Conservation (phyloP, 352 stramenopile genomes). For the Globisporangium nagaii region DNA sequence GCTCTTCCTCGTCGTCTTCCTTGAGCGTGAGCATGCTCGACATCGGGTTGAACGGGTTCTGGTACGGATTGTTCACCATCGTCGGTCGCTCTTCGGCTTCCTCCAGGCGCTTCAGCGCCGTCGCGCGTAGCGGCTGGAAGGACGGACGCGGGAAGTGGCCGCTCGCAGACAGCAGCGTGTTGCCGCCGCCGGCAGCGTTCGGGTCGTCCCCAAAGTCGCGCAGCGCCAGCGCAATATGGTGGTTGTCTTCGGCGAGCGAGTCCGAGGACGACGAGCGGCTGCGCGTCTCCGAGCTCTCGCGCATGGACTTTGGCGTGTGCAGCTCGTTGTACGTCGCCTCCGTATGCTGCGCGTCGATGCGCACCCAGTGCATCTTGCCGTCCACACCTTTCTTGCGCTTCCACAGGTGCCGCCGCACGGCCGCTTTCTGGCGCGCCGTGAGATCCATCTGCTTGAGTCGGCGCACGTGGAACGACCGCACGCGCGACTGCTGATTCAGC, state of each 20-base stretch:
- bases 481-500: slow-evolving; percentile 75
- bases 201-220: slow-evolving; percentile 68
- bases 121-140: slow-evolving; percentile 71
- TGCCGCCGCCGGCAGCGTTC: slow-evolving; percentile 20
- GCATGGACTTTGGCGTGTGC: slow-evolving; percentile 29
- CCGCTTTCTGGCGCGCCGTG: slow-evolving; percentile 72
- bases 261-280: slow-evolving; percentile 37
- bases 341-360: slow-evolving; percentile 54
- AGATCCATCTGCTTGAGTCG: slow-evolving; percentile 85
- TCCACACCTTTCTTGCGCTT: slow-evolving; percentile 65
- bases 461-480: slow-evolving; percentile 81
- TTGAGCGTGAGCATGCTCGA: slow-evolving; percentile 47
- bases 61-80: slow-evolving; percentile 58
- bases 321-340: slow-evolving; percentile 36
- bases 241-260: slow-evolving; percentile 62
- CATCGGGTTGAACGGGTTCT: slow-evolving; percentile 64
- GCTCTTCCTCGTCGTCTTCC: slow-evolving; percentile 29
- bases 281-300: slow-evolving; percentile 26
- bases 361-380: slow-evolving; percentile 73
- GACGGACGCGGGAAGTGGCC: slow-evolving; percentile 37
- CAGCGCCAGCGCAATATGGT: slow-evolving; percentile 69
- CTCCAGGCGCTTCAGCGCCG: slow-evolving; percentile 69
- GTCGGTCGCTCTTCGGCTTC: slow-evolving; percentile 73
- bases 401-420: slow-evolving; percentile 72
- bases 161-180: slow-evolving; percentile 32